Conservation (phyloP, 129 eudicot genomes). For the Helianthus tuberosus region DNA sequence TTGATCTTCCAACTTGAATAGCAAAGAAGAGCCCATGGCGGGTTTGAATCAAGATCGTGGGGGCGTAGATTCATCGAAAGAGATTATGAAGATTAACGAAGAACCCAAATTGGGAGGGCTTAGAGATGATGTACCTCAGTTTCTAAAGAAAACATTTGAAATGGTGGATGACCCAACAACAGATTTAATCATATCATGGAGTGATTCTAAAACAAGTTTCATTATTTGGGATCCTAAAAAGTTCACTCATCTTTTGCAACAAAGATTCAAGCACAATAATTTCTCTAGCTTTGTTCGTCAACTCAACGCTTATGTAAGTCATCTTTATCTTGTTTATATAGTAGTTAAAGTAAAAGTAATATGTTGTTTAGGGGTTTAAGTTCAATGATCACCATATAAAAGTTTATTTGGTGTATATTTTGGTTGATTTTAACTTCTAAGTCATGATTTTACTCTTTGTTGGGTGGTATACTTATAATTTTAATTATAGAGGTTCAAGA, state of each 20-base stretch:
- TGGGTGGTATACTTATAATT: slow-evolving; percentile 7
- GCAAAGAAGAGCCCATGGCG: slow-evolving; percentile 47
- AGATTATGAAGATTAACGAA: slow-evolving; percentile 21
- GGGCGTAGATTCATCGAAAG: slow-evolving; percentile 1
- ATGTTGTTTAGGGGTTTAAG: background rate
- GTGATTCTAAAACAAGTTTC: slow-evolving; percentile 51
- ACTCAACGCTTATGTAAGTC: slow-evolving; percentile 87
- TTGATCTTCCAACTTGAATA: background rate
- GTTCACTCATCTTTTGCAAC: slow-evolving; percentile 73
- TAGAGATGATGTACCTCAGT: slow-evolving; percentile 77
- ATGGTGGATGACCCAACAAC: slow-evolving; percentile 88
- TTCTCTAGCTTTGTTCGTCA: slow-evolving; percentile 92
- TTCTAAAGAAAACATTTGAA: slow-evolving; percentile 75
- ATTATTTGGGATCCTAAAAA: slow-evolving; percentile 85
- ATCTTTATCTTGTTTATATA: background rate
- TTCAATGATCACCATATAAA: background rate
- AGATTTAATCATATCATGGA: slow-evolving; percentile 81
- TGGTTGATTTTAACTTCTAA: background rate
- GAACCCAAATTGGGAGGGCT: slow-evolving; percentile 43
- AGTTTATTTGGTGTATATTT: background rate
- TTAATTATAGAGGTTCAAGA: slow-evolving; percentile 68
- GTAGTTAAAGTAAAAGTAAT: background rate
- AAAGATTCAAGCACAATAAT: slow-evolving; percentile 79
- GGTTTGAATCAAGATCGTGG: background rate
- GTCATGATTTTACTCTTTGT: background rate